Evolutionary conservation across 2,329 filamentous ascomycete genomes (phyloP), one percentile per base, ranked within the genome.

Genomic region (Microsporum canis): DNA sequence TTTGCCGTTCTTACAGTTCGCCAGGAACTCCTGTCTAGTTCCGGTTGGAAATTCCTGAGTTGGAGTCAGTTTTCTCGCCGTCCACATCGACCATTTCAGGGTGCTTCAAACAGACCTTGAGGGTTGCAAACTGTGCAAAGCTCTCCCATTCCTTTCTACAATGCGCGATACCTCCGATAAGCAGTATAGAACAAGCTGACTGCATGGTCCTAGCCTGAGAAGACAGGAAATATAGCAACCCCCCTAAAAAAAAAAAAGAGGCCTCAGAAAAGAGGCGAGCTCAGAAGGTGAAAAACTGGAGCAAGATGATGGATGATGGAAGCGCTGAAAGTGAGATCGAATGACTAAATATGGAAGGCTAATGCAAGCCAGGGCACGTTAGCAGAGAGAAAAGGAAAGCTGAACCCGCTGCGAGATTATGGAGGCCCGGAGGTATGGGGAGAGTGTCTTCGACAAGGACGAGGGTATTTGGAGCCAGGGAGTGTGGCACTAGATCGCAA

Each of bases 11-110:
- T 78, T 78, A 70, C 80, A 80, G 60, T 80, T 80, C 57, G 76
- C 73, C 33, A 85, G 71, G 69, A 85, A 85, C 33, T 83, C 79
- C 49, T 79, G 75, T 34, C 82, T 74, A 12, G 76, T 78, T 60
- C 82, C 82, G 23, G 70, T 69, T 39, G 76, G 75, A 68, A 82
- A 84, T 71, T 84, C 80, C 76, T 82, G 57, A 12, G 49, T 53
- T 34, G 49, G 33, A 53, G 49, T 53, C 29, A 53, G 49, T n/a
- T 31, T 29, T 31, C 29, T 47, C 12, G 17, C 17, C 17, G 17
- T 23, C 17, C 17, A 23, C 43, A 3, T 29, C 17, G 43, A 47
- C 57, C 57, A 53, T 34, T 17, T 43, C 27, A 7, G 5, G n/a
- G n/a, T 8, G 23, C 5, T 47, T 29, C 23, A 8, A 17, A 56